A percentile compares a stretch with the other conserved stretches of the same genome.
These are phyloP conservation scores for Pyrus bretschneideri DNA, from an alignment of 306 rosid genomes.

Conservation along the genomic window DNA sequence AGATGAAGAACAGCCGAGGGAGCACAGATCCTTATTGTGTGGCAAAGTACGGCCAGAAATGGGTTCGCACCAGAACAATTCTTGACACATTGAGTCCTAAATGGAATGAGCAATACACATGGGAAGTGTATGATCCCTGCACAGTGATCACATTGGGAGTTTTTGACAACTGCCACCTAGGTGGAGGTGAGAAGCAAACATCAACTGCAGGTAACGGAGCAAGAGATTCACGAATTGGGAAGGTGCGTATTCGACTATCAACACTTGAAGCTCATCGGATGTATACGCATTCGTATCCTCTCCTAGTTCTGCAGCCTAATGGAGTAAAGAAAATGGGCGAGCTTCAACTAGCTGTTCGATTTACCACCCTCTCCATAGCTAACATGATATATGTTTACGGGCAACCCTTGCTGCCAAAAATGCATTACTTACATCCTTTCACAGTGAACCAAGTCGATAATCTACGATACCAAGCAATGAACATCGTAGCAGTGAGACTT, in stretches of 20 bases:
- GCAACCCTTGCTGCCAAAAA: conserved; percentile 87
- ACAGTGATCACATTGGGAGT: conserved; percentile 82
- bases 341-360: conserved; percentile 82
- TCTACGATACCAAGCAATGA: conserved; percentile 85
- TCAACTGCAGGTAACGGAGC: conserved; percentile 23
- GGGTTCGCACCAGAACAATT: conserved; percentile 90
- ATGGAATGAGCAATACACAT: conserved; percentile 96
- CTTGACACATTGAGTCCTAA: conserved; percentile 65
- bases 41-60: conserved; percentile 87
- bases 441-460: conserved; percentile 85
- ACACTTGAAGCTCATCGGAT: conserved; percentile 72
- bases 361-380: conserved; percentile 76
- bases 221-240: conserved; percentile 72
- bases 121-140: conserved; percentile 96
- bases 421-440: conserved; percentile 86
- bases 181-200: conserved; percentile 44
- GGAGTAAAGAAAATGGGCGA: conserved; percentile 97
- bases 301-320: conserved; percentile 65
- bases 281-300: conserved; percentile 72
- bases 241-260: conserved; percentile 84
- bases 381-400: conserved; percentile 66
- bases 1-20: conserved; percentile 72
- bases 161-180: conserved; percentile 76
- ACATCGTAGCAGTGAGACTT: conserved; percentile 66
- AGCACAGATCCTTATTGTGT: conserved; percentile 80